Evolutionary conservation across 768 basidiomycete genomes (phyloP), one percentile per base, ranked within the genome.

Genomic region (Lactarius deliciosus): DNA sequence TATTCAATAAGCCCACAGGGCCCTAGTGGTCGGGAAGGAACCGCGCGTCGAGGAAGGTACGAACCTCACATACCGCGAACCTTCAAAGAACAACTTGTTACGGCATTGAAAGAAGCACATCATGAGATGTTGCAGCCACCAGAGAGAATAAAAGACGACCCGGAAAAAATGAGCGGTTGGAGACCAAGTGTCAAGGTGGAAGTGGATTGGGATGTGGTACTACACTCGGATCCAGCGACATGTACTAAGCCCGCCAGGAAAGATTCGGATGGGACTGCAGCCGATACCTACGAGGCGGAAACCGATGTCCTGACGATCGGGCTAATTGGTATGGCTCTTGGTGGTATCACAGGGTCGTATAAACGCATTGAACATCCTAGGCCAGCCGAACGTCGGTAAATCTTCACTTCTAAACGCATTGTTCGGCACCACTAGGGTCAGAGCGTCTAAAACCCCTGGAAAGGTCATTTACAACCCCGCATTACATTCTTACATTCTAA

Each of bases 381-480:
- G 94, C 41, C 94, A 96, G 73, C 96, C 96, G 16, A 98, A 98
- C 74, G 94, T 96, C 47, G 96, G 96, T 11, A 98, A 98, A 76
- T 94, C 92, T 1, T 94, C 92, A 0, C 78, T 97, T 5, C 77
- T 98, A 61, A 98, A 98, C 74, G 95, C 96, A 5, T 79, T 98
- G 22, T 92, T 98, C 73, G 94, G 92, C 34, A 77, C 79, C 25
- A 83, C 81, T 57, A 88, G 85, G 75, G 95, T 97, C 5, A 83
- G 86, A 68, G 91, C 93, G 15, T 94, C 91, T 0, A 86, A 86
- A 65, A 94, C 91, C 0, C 92, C 94, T 0, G 94, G 94, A 60
- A 96, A 95, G 82, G 91, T 89, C 38, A 45, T 53, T 59, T 68
- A 71, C 59, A 22, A 61, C 36, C 1, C 36, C 50, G 50, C 36